A percentile compares a stretch with the other conserved stretches of the same genome.
These are phyloP conservation scores for Erysimum cheiranthoides DNA, from an alignment of 345 rosid species.

Conservation along the genomic window DNA sequence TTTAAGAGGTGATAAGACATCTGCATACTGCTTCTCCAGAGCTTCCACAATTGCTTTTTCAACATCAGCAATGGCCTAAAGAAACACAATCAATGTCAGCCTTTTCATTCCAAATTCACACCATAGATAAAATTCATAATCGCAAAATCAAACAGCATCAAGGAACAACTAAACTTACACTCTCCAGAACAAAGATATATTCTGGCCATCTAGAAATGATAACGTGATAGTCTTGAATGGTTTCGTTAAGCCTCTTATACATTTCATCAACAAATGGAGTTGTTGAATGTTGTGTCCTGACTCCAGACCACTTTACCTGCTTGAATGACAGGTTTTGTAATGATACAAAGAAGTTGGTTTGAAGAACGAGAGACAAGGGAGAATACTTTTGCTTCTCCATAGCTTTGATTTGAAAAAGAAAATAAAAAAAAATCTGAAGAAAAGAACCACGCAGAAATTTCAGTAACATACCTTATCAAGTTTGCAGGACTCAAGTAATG, in stretches of 20 bases:
- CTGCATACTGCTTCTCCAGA: constrained; percentile 94
- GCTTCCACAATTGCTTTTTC: constrained; percentile 94
- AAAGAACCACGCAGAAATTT: background rate
- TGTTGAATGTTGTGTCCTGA: constrained; percentile 89
- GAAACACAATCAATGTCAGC: constrained; percentile 26
- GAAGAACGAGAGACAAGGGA: background rate
- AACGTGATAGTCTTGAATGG: constrained; percentile 79
- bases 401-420: constrained; percentile 1
- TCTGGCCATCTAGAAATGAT: constrained; percentile 98
- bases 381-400: constrained; percentile 20
- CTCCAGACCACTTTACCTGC: constrained; percentile 98
- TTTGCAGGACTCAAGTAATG: constrained; percentile 92
- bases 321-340: constrained; percentile 36
- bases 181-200: constrained; percentile 85
- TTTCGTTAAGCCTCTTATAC: constrained; percentile 83
- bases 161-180: constrained; percentile 57
- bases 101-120: constrained; percentile 16
- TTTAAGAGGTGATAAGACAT: constrained; percentile 86
- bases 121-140: background rate
- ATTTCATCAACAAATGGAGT: constrained; percentile 96
- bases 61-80: constrained; percentile 91
- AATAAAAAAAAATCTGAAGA: background rate
- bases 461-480: constrained; percentile 77
- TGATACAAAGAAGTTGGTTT: constrained; percentile 24
- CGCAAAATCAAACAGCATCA: constrained; percentile 5